Base-by-base conservation (phyloP, 2,329 filamentous ascomycete species). In the Cercospora janseana region DNA sequence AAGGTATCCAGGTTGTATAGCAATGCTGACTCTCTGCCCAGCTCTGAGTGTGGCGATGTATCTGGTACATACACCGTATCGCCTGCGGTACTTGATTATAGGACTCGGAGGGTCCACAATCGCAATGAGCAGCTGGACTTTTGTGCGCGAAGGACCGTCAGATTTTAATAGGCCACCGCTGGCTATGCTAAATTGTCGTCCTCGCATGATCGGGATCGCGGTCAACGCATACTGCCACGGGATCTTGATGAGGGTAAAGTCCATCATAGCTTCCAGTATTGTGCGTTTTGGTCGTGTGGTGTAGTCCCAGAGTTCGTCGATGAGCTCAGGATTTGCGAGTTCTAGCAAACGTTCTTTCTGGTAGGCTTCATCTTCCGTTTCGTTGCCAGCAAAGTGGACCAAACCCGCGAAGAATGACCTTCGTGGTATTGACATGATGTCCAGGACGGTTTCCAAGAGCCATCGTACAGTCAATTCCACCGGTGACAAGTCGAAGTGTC, bases 291-390 rank as follows among this genome's bases (percentile, higher is more conserved):
- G 88, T 6, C 93, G 83, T 0, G 91, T 91, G 1, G 93, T 93
- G 66, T 98, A 98, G 70, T 98, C 92, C 72, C 88, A 97, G 49
- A 95, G 85, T 61, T 98, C 93, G 60, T 97, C 90, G 4, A 92
- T 81, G 61, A 85, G 88, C 37, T 86, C 79, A 0, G 88, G 82
- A 61, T 86, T 80, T 1, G 83, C 84, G 61, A 98, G 93, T 65
- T 98, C 93, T 6, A 86, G 70, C 0, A 98, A 79, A 2, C 92
- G 82, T 54, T 93, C 86, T 60, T 82, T 83, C 63, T 98, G 92
- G 28, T 66, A 68, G 1, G 50, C 49, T 28, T 66, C 64, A 28
- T 68, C 67, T 47, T 67, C 64, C 61, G 83, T 82, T 2, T 74
- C 67, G 61, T 94, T 80, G 0, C 74, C 70, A 2, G 89, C 87